A percentile compares a stretch with the other conserved stretches of the same genome.
Evolutionary conservation across 129 eudicot genomes (phyloP).

Genomic region (Kitagawia praeruptora): DNA sequence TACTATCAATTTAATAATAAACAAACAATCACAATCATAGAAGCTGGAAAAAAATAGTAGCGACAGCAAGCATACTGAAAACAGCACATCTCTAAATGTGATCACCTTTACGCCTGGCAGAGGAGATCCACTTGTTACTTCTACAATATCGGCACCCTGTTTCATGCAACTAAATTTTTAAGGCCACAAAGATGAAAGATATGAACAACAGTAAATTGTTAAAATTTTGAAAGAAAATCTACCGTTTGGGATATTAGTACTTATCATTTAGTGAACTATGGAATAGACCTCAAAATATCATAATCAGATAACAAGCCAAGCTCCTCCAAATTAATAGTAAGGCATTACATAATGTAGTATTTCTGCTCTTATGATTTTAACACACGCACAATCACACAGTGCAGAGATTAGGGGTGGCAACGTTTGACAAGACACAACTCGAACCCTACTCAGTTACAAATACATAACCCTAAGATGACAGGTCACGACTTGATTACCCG

Average conservation of each 20-base stretch:
- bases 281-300: neutral
- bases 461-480: neutral
- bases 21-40: neutral
- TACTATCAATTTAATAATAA: neutral
- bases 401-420: neutral
- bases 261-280: neutral
- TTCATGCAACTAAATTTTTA: constrained; percentile 1
- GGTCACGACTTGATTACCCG: neutral
- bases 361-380: neutral
- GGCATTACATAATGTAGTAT: neutral
- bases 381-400: neutral
- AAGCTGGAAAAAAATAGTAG: neutral
- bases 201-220: neutral
- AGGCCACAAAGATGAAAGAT: neutral
- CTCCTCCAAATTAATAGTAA: neutral
- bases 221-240: neutral
- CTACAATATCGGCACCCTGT: constrained; percentile 47
- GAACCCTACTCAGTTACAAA: neutral
- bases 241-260: neutral
- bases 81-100: constrained; percentile 13
- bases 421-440: neutral
- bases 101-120: constrained; percentile 98
- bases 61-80: neutral
- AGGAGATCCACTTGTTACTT: constrained; percentile 89
- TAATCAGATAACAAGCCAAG: neutral